Percentiles rank a stretch among this genome's conserved stretches.
Conservation (phyloP, 1,284 basidiomycete species). For the Sanghuangporus baumii region DNA sequence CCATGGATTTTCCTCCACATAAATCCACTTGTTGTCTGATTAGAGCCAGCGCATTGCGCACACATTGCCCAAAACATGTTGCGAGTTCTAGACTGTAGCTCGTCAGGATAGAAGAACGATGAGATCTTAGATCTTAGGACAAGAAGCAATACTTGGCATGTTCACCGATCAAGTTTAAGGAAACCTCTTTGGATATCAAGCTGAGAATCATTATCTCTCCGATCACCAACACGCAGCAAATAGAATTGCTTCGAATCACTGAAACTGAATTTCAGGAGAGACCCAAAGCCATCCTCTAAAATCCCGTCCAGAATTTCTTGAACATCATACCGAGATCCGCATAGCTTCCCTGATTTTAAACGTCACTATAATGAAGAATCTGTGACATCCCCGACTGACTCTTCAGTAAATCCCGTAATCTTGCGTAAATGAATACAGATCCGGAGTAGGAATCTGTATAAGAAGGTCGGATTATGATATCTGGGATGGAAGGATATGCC, state of each 20-base stretch:
- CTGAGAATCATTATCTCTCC: conserved; percentile 58
- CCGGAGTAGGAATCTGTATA: conserved; percentile 64
- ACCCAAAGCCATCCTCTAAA: conserved; percentile 61
- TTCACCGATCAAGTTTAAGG: conserved; percentile 61
- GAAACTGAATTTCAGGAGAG: conserved; percentile 61
- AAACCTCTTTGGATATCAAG: conserved; percentile 66
- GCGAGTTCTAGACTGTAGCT: conserved; percentile 48
- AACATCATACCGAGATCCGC: conserved; percentile 43
- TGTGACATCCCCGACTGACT: neutral
- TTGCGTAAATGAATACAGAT: conserved; percentile 65
- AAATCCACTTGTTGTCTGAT: conserved; percentile 64
- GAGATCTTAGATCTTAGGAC: conserved; percentile 16
- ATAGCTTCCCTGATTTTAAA: conserved; percentile 2
- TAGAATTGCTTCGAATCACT: conserved; percentile 59
- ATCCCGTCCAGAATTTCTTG: conserved; percentile 63
- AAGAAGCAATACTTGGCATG: neutral
- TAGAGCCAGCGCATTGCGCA: conserved; percentile 59
- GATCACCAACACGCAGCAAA: conserved; percentile 70
- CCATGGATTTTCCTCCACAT: conserved; percentile 58
- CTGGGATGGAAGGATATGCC: neutral
- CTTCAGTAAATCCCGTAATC: neutral
- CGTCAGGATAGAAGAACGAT: neutral
- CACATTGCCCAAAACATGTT: conserved; percentile 67
- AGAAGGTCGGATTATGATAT: neutral
- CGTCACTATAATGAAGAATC: neutral